Evolutionary conservation across 2,329 filamentous ascomycete species (phyloP), one percentile per base, ranked within the genome.

Genomic region (Penicillium sp.): DNA sequence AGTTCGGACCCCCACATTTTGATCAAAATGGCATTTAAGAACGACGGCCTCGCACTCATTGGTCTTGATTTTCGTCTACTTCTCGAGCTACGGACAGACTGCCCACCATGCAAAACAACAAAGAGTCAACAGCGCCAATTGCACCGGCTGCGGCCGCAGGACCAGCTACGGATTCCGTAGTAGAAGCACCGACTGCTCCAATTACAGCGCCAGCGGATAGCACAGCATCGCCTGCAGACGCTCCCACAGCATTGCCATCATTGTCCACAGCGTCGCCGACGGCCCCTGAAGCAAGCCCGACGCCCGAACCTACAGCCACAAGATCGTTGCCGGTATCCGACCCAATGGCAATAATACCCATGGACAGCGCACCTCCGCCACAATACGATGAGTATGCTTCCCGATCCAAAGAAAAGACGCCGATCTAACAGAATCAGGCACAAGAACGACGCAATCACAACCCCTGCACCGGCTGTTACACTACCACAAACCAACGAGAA

Each of bases 371-470:
- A 16, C 50, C 50, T 10, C 50, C 39, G 2, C 50, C 50, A 27
- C 50, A 52, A 52, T 52, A 52, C 11, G 31, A 52, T 33, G 50
- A 52, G 50, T 52, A 52, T 15, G 29, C 4, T 13, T 25, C 8
- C 4, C 27, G 9, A 19, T 7, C 13, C 3, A 21, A 19, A 38
- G 4, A 50, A 29, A 21, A 3, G 0, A 10, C 6, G 4, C 15
- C 3, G 33, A 33, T 19, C 39, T 45, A 36, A 52, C 16, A 11
- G 1, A 19, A 3, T 0, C 16, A 52, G 50, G 0, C 39, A 52
- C 16, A 9, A 45, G 15, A 45, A 7, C 19, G 39, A 52, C 29
- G 16, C 39, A 19, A 44, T 45, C n/a, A 19, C 29, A 7, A n/a
- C 50, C 0, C 29, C 29, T 1, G 50, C 31, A 10, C 50, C 50